Conservation (phyloP, 331 rosid genomes). For the Pyracantha coccinea region DNA sequence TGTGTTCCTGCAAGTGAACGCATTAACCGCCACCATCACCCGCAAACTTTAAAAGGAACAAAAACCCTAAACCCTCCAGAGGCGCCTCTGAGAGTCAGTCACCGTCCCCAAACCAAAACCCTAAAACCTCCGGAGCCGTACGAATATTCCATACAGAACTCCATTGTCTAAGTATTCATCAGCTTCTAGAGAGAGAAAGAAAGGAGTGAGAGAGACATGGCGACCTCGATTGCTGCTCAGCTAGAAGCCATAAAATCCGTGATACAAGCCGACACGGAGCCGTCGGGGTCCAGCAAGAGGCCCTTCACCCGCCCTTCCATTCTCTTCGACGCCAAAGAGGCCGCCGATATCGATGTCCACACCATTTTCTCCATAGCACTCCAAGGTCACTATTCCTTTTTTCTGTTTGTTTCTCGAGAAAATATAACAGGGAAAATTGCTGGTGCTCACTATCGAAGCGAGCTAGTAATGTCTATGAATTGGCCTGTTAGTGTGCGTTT, state of each 20-base stretch:
- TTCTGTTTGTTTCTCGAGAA: background rate
- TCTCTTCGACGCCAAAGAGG: constrained; percentile 68
- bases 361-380: constrained; percentile 41
- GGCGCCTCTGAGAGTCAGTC: background rate
- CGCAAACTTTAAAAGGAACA: background rate
- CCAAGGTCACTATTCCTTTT: constrained; percentile 35
- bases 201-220: constrained; percentile 31
- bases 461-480: background rate
- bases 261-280: constrained; percentile 42
- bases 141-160: background rate
- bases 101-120: background rate
- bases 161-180: background rate
- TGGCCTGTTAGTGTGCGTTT: background rate
- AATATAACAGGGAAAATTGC: background rate
- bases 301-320: constrained; percentile 84
- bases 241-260: constrained; percentile 45
- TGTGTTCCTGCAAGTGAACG: too few species aligned
- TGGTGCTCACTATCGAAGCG: background rate
- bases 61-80: background rate
- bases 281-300: constrained; percentile 34
- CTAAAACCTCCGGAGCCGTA: background rate
- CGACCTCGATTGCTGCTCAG: constrained; percentile 64
- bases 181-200: background rate
- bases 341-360: constrained; percentile 66
- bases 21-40: background rate